Conservation (phyloP, 495 filamentous ascomycete species). For the Neurospora sp. region DNA sequence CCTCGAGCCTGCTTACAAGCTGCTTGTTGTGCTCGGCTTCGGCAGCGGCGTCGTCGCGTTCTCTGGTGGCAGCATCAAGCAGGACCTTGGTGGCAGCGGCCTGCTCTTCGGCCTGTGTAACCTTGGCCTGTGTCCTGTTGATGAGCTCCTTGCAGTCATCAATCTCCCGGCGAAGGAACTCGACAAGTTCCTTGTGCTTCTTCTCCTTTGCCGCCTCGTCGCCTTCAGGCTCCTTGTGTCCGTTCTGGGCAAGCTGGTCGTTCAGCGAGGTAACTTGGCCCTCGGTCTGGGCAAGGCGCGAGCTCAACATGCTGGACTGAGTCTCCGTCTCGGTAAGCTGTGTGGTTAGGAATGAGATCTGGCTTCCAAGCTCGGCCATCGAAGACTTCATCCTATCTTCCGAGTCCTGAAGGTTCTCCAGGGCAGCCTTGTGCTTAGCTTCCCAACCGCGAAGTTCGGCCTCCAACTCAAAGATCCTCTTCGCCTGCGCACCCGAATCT, state of each 20-base stretch:
- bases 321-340: slow-evolving; percentile 24
- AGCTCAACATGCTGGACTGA: slow-evolving; percentile 14
- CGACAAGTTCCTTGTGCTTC: slow-evolving; percentile 56
- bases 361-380: slow-evolving; percentile 57
- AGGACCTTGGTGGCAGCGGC: slow-evolving; percentile 50
- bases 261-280: neutral
- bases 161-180: slow-evolving; percentile 60
- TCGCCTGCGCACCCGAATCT: slow-evolving; percentile 37
- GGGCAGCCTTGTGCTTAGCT: slow-evolving; percentile 56
- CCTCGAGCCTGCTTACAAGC: slow-evolving; percentile 47
- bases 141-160: slow-evolving; percentile 68
- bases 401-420: slow-evolving; percentile 61
- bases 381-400: slow-evolving; percentile 64
- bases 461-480: slow-evolving; percentile 63
- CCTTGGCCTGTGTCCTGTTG: slow-evolving; percentile 48
- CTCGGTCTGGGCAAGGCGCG: slow-evolving; percentile 4
- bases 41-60: slow-evolving; percentile 32
- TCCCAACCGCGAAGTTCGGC: slow-evolving; percentile 67
- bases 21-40: slow-evolving; percentile 41
- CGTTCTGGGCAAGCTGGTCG: slow-evolving; percentile 3
- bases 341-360: slow-evolving; percentile 31
- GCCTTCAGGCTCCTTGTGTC: slow-evolving; percentile 20
- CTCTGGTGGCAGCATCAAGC: slow-evolving; percentile 39
- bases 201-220: slow-evolving; percentile 22
- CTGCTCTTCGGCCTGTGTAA: slow-evolving; percentile 55